Conservation (phyloP, 2,329 filamentous ascomycete species). For the Rasamsonia emersonii region DNA sequence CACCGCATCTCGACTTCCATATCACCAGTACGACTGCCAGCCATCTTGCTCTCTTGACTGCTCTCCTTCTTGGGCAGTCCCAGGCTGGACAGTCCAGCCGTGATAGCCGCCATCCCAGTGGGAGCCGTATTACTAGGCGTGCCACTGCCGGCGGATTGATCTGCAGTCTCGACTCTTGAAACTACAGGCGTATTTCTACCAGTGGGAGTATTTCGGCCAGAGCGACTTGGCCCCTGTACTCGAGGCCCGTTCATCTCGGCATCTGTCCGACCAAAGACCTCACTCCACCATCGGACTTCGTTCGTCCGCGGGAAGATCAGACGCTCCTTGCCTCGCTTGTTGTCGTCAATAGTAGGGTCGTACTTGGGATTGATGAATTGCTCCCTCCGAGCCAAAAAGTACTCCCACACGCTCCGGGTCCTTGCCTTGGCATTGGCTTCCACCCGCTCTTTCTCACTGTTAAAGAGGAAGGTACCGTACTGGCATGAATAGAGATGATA, state of each 20-base stretch:
- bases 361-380: constrained; percentile 82
- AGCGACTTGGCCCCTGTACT: constrained; percentile 41
- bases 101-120: constrained; percentile 33
- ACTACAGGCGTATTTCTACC: constrained; percentile 45
- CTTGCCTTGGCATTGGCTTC: constrained; percentile 60
- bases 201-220: constrained; percentile 19
- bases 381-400: constrained; percentile 71
- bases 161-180: constrained; percentile 50
- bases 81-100: constrained; percentile 39
- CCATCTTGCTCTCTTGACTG: too few species aligned
- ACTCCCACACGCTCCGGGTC: constrained; percentile 89
- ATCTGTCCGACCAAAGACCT: constrained; percentile 75
- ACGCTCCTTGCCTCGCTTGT: constrained; percentile 68
- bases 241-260: constrained; percentile 81
- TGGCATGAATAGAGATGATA: constrained; percentile 96
- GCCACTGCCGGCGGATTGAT: constrained; percentile 44
- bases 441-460: constrained; percentile 80
- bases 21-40: constrained; percentile 18
- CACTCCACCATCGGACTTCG: constrained; percentile 89
- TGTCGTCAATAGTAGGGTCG: constrained; percentile 66
- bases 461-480: constrained; percentile 93
- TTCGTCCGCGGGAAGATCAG: constrained; percentile 70
- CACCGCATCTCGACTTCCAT: constrained; percentile 47
- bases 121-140: constrained; percentile 22
- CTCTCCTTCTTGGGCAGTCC: constrained; percentile 26